These are phyloP conservation scores for Tolypocladium sp. DNA, from an alignment of 2,329 filamentous ascomycete species.

Conservation along the genomic window DNA sequence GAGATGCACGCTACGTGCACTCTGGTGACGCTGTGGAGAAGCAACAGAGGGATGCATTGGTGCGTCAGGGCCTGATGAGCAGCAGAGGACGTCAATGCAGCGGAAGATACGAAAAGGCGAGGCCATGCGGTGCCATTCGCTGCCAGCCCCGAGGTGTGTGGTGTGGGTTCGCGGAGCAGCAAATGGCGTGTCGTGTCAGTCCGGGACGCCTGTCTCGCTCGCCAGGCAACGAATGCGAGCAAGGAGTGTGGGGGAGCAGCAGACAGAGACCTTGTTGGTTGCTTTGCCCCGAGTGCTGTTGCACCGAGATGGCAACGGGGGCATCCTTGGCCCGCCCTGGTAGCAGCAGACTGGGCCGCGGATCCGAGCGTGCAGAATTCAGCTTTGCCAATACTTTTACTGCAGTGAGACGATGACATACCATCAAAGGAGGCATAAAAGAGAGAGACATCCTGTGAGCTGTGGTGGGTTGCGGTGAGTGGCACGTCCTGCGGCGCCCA, in stretches of 20 bases:
- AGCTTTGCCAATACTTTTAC: not conserved
- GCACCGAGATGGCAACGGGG: not conserved
- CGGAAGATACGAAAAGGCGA: not conserved
- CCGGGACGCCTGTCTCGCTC: not conserved
- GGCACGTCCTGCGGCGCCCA: not conserved
- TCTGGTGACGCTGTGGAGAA: not conserved
- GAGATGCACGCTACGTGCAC: not conserved
- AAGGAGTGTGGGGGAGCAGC: not conserved
- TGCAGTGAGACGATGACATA: not conserved
- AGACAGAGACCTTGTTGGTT: not conserved
- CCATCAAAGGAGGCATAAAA: not conserved
- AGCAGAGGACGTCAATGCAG: not conserved
- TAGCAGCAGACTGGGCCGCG: too few species aligned
- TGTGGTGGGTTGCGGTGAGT: not conserved
- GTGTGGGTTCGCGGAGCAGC: not conserved
- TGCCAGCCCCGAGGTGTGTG: not conserved
- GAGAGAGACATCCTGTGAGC: not conserved
- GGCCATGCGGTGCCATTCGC: not conserved
- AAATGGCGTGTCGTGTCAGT: not conserved
- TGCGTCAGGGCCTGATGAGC: not conserved
- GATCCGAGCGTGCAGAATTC: too few species aligned
- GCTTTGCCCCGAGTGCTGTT: not conserved
- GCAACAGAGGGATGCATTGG: not conserved
- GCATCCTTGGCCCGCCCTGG: too few species aligned
- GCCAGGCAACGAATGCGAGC: not conserved